These are phyloP conservation scores for Lablab purpureus DNA, from an alignment of 306 rosid genomes.

Conservation along the genomic window DNA sequence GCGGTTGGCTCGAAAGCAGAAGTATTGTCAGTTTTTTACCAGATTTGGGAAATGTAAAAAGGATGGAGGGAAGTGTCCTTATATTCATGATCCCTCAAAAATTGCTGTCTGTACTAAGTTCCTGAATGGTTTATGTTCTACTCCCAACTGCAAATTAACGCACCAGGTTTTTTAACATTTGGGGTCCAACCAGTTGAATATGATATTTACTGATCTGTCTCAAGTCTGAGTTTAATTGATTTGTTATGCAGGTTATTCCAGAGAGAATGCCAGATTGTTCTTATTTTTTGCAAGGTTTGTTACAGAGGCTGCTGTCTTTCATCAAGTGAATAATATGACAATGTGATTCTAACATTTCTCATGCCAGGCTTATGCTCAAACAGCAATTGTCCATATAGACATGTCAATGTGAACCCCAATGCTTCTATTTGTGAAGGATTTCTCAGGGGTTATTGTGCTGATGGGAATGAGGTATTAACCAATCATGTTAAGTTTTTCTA, in stretches of 20 bases:
- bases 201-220: constrained; percentile 43
- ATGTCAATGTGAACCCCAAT: constrained; percentile 90
- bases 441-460: constrained; percentile 92
- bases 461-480: constrained; percentile 85
- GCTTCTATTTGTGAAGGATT: constrained; percentile 90
- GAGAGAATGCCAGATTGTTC: constrained; percentile 99
- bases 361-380: constrained; percentile 93
- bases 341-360: constrained; percentile 58
- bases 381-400: constrained; percentile 85
- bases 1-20: constrained; percentile 87
- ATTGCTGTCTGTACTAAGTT: constrained; percentile 97
- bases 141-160: constrained; percentile 90
- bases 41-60: constrained; percentile 95
- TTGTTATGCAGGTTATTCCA: constrained; percentile 81
- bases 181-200: constrained; percentile 46
- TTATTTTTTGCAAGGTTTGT: constrained; percentile 86
- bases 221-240: constrained; percentile 41
- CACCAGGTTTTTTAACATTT: constrained; percentile 75
- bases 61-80: constrained; percentile 93
- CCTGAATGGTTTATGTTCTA: constrained; percentile 88
- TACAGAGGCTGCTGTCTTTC: constrained; percentile 31
- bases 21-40: constrained; percentile 91
- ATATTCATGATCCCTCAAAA: constrained; percentile 93
- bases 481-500: constrained; percentile 9
- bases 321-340: constrained; percentile 37